A percentile compares a stretch with the other conserved stretches of the same genome.
phyloP scores from a whole-genome alignment of 2,329 filamentous ascomycete species.

The Arthrobotrys iridis region DNA sequence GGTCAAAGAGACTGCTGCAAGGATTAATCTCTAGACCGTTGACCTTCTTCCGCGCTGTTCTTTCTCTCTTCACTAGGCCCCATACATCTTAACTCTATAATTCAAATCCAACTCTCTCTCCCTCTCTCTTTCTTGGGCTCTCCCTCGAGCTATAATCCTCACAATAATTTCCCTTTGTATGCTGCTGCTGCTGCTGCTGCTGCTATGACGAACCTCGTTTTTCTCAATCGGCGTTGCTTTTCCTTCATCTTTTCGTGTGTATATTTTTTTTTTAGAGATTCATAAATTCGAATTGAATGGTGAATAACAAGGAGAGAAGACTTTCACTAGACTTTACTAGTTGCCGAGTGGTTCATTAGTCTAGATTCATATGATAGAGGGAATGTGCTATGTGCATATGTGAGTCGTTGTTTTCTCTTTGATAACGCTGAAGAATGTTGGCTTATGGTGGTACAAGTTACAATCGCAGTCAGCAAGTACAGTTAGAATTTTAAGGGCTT shows the following conservation, averaged over 20 bases:
- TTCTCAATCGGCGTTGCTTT: conserved; percentile 2
- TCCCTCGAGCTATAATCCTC: not conserved
- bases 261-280: not conserved
- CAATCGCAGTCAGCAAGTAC: too few relatives aligned
- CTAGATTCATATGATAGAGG: too few relatives aligned
- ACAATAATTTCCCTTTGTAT: not conserved
- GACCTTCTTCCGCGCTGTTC: not conserved
- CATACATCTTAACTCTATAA: conserved; percentile 10
- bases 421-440: too few relatives aligned
- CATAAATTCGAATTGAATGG: not conserved
- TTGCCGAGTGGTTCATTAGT: too few relatives aligned
- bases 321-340: not conserved
- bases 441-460: too few relatives aligned
- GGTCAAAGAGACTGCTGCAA: not conserved
- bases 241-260: not conserved
- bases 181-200: too few relatives aligned
- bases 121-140: not conserved
- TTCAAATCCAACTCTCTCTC: conserved; percentile 7
- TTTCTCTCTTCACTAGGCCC: not conserved
- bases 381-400: too few relatives aligned
- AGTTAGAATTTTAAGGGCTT: too few relatives aligned
- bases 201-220: not conserved
- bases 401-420: too few relatives aligned
- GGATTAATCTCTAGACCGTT: not conserved
- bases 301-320: not conserved